Conservation (phyloP, 306 rosid species). For the Rosa lucieae region DNA sequence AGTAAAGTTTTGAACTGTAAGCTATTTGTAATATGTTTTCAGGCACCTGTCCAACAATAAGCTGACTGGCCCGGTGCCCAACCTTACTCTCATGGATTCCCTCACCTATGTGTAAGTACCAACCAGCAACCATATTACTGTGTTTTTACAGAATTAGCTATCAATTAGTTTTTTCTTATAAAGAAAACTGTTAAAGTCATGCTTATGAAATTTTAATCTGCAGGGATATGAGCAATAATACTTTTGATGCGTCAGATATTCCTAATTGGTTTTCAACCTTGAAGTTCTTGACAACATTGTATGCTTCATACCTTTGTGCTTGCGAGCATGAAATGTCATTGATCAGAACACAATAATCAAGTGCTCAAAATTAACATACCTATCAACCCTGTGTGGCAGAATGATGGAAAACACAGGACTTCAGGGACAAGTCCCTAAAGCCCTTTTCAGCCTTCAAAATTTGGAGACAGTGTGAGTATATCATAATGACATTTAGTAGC, state of each 20-base stretch:
- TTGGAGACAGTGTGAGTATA: slow-evolving; percentile 59
- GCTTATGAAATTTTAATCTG: too few relatives aligned
- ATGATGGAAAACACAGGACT: slow-evolving; percentile 49
- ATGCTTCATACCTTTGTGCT: slow-evolving; percentile 18
- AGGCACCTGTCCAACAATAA: slow-evolving; percentile 62
- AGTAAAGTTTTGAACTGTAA: too few relatives aligned
- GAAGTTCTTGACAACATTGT: slow-evolving; percentile 55
- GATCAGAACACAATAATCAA: background rate
- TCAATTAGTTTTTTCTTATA: too few relatives aligned
- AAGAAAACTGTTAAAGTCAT: too few relatives aligned
- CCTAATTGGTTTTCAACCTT: slow-evolving; percentile 46
- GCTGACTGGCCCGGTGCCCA: slow-evolving; percentile 53
- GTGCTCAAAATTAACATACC: background rate
- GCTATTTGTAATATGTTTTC: slow-evolving; percentile 11
- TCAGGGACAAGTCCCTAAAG: slow-evolving; percentile 47
- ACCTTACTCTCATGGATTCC: slow-evolving; percentile 44
- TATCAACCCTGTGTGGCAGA: slow-evolving; percentile 29
- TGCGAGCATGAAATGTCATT: background rate
- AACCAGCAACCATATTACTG: too few relatives aligned
- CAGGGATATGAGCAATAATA: too few relatives aligned
- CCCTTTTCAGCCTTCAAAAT: slow-evolving; percentile 44
- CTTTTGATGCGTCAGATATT: too few relatives aligned
- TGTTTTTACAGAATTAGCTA: too few relatives aligned
- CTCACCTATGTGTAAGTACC: slow-evolving; percentile 53
- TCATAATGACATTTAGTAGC: background rate